phyloP scores from a whole-genome alignment of 495 filamentous ascomycete genomes.

The Acidomyces sp. region DNA sequence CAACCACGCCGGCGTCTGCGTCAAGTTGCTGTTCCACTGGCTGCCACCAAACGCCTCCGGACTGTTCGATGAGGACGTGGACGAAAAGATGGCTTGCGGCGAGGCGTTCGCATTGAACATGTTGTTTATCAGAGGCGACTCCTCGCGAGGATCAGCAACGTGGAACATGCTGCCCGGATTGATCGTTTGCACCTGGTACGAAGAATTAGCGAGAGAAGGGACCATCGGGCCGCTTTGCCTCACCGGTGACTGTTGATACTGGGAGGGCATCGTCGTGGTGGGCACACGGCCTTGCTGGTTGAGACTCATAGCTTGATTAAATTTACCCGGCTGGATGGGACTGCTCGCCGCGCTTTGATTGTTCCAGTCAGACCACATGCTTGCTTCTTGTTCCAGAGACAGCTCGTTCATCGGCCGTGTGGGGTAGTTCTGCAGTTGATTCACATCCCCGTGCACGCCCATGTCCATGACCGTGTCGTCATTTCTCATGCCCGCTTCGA shows the following conservation, averaged over 20 bases:
- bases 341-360: conserved; percentile 59
- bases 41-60: conserved; percentile 12
- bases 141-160: conserved; percentile 6
- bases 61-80: conserved; percentile 18
- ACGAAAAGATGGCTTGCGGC: conserved; percentile 15
- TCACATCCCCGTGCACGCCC: neutral
- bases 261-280: neutral
- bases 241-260: conserved; percentile 14
- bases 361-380: conserved; percentile 54
- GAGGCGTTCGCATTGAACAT: conserved; percentile 15
- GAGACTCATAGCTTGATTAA: conserved; percentile 25
- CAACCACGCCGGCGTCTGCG: conserved; percentile 13
- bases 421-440: conserved; percentile 1
- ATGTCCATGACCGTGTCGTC: conserved; percentile 14
- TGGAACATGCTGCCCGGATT: conserved; percentile 18
- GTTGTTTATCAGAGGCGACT: conserved; percentile 9
- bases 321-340: conserved; percentile 32
- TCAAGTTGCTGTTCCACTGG: conserved; percentile 3
- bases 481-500: conserved; percentile 5
- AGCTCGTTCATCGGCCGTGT: conserved; percentile 11
- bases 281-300: conserved; percentile 2
- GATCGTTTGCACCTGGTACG: conserved; percentile 9
- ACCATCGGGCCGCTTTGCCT: conserved; percentile 1
- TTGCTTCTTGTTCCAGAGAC: conserved; percentile 30
- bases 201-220: neutral